Evolutionary conservation across 106 monocot genomes (phyloP).

Genomic region (Dendrobium huoshanense): DNA sequence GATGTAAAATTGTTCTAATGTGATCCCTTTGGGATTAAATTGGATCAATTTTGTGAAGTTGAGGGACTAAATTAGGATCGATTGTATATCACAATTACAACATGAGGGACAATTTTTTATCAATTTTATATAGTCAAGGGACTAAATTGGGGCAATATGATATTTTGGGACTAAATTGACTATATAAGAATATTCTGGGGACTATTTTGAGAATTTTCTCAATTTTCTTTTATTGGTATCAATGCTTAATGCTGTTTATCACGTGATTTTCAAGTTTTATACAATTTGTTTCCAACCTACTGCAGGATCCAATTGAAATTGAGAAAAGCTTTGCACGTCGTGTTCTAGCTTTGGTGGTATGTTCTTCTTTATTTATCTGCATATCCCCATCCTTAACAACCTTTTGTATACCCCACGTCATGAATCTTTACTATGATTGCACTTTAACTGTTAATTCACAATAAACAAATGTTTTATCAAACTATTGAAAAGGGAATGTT

Average conservation of each 20-base stretch:
- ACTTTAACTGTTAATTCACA: background rate
- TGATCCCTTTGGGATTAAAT: too few relatives aligned
- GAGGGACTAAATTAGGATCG: too few relatives aligned
- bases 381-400: background rate
- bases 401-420: background rate
- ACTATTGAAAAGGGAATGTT: background rate
- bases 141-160: too few relatives aligned
- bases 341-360: conserved; percentile 79
- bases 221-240: background rate
- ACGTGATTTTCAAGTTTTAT: background rate
- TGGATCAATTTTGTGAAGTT: too few relatives aligned
- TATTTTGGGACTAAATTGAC: too few relatives aligned
- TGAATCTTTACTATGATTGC: background rate
- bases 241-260: background rate
- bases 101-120: too few relatives aligned
- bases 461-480: background rate
- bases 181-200: too few relatives aligned
- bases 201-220: background rate
- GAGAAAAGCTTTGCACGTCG: conserved; percentile 78
- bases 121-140: too few relatives aligned
- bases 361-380: background rate
- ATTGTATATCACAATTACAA: too few relatives aligned
- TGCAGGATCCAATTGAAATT: conserved; percentile 91
- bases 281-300: conserved; percentile 3
- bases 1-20: too few relatives aligned